phyloP scores from a whole-genome alignment of 108 stramenopile species.

The Mediolabrus comicus region DNA sequence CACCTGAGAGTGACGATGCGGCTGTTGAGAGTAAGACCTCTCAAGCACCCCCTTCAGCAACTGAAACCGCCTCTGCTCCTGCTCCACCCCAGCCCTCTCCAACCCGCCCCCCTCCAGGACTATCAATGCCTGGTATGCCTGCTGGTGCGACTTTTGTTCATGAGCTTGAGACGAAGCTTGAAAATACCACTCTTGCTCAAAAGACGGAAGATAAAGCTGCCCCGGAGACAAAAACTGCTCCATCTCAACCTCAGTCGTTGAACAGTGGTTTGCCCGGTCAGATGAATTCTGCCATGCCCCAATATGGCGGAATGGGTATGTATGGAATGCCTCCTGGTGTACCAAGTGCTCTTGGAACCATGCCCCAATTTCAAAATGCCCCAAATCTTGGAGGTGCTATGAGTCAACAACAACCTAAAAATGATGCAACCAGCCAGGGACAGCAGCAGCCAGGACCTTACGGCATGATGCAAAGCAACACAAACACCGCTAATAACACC shows the following conservation, averaged over 20 bases:
- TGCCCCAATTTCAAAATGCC: conserved; percentile 51
- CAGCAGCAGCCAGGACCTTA: conserved; percentile 30
- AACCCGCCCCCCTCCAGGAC: conserved; percentile 83
- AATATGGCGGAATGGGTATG: conserved; percentile 65
- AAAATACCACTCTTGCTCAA: conserved; percentile 49
- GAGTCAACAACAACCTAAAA: conserved; percentile 63
- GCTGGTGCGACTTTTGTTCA: conserved; percentile 78
- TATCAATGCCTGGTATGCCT: conserved; percentile 88
- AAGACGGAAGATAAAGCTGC: conserved; percentile 31
- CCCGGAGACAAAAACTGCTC: conserved; percentile 2
- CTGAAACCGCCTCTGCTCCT: neutral
- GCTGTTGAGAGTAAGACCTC: conserved; percentile 25
- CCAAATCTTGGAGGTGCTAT: conserved; percentile 35
- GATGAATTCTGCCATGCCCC: conserved; percentile 51
- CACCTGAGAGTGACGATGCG: conserved; percentile 46
- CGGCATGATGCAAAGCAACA: conserved; percentile 42
- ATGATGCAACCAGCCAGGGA: conserved; percentile 11
- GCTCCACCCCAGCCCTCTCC: conserved; percentile 64
- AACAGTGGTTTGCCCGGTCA: conserved; percentile 16
- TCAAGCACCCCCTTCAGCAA: conserved; percentile 7
- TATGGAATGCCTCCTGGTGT: conserved; percentile 39
- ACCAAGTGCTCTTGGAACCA: conserved; percentile 29
- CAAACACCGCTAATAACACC: conserved; percentile 13
- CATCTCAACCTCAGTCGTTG: conserved; percentile 43
- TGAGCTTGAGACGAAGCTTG: conserved; percentile 83